Percentiles rank a stretch among this genome's conserved stretches.
Evolutionary conservation across 768 basidiomycete genomes (phyloP).

Genomic region (Leccinum olivaceopallidum): DNA sequence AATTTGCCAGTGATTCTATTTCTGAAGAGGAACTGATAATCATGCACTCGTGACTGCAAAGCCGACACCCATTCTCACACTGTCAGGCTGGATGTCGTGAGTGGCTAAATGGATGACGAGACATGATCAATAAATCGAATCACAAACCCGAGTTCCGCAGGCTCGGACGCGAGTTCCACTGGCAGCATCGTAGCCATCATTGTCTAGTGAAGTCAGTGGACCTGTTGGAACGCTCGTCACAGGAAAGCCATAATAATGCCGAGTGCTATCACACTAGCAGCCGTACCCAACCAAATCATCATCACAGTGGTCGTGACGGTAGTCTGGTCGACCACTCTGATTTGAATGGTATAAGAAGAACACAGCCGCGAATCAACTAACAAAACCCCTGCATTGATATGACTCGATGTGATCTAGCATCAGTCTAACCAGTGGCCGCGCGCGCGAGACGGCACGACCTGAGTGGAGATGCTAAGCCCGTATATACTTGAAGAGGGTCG

Average conservation of each 20-base stretch:
- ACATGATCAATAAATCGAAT: neutral
- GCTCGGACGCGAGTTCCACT: constrained; percentile 32
- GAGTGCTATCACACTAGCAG: constrained; percentile 40
- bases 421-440: neutral
- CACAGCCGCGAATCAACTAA: constrained; percentile 49
- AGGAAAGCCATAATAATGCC: constrained; percentile 48
- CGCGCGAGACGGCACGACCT: too few relatives aligned
- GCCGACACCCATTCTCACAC: constrained; percentile 46
- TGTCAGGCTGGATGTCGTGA: constrained; percentile 2
- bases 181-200: constrained; percentile 43
- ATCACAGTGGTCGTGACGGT: constrained; percentile 39
- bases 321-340: constrained; percentile 46
- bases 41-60: constrained; percentile 42
- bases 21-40: neutral
- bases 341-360: constrained; percentile 31
- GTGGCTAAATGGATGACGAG: neutral
- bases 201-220: constrained; percentile 24
- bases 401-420: neutral
- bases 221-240: constrained; percentile 34
- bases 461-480: constrained; percentile 44
- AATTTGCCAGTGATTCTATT: neutral
- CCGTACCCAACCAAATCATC: constrained; percentile 37
- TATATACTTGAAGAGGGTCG: constrained; percentile 44
- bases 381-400: constrained; percentile 50
- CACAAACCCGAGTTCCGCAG: constrained; percentile 40